Conservation (phyloP, 1,284 basidiomycete genomes). For the Takashimella tepidaria region DNA sequence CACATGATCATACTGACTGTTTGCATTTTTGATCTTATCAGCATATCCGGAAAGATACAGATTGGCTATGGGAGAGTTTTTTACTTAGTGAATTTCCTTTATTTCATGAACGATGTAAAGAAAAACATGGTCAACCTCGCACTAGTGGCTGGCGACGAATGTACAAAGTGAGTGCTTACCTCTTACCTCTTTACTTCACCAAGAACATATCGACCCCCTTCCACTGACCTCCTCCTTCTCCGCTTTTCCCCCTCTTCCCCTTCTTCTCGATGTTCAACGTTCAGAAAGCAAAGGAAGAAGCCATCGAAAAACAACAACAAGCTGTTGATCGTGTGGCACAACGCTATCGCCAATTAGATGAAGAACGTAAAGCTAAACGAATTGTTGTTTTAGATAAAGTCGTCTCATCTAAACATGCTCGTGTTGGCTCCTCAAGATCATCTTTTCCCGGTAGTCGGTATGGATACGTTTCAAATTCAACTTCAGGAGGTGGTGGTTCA, state of each 20-base stretch:
- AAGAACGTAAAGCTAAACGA: constrained; percentile 28
- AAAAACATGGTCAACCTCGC: constrained; percentile 24
- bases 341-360: constrained; percentile 35
- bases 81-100: constrained; percentile 32
- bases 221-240: background rate
- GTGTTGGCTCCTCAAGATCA: background rate
- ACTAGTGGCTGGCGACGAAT: constrained; percentile 39
- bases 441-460: too few relatives aligned
- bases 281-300: constrained; percentile 38
- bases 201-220: background rate
- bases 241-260: background rate
- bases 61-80: constrained; percentile 43
- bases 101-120: constrained; percentile 28
- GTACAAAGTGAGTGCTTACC: constrained; percentile 29
- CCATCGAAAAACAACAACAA: constrained; percentile 23
- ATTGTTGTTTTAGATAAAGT: constrained; percentile 35
- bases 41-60: constrained; percentile 41
- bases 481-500: background rate
- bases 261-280: background rate
- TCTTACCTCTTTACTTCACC: background rate
- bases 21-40: constrained; percentile 6
- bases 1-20: too few relatives aligned
- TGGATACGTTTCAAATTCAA: constrained; percentile 6
- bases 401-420: background rate
- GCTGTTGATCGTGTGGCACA: constrained; percentile 30